These are phyloP conservation scores for Verticillium nonalfalfae DNA, from an alignment of 2,329 filamentous ascomycete species.

Conservation along the genomic window DNA sequence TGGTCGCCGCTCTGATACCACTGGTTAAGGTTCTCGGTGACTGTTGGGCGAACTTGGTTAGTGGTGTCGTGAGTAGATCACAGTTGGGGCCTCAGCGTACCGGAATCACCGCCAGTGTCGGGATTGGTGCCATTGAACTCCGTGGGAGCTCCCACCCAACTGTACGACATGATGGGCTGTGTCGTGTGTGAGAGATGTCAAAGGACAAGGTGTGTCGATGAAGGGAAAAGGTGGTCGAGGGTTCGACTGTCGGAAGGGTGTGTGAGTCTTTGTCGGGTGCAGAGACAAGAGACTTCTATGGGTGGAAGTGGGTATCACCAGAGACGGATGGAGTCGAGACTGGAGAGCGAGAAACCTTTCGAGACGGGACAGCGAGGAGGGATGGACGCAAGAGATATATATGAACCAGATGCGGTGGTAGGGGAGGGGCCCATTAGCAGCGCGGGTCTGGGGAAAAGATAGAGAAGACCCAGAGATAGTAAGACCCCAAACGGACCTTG, in stretches of 20 bases:
- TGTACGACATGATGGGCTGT: slow-evolving; percentile 47
- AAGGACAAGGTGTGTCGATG: background rate
- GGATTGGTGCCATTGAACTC: slow-evolving; percentile 59
- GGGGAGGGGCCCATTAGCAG: background rate
- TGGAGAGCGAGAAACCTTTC: background rate
- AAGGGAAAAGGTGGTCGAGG: background rate
- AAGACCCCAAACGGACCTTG: background rate
- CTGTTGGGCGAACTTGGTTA: slow-evolving; percentile 35
- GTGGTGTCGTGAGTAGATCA: background rate
- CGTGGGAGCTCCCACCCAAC: slow-evolving; percentile 50
- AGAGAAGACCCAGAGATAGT: background rate
- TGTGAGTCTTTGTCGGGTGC: background rate
- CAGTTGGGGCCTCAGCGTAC: slow-evolving; percentile 43
- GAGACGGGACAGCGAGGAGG: background rate
- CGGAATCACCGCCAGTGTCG: slow-evolving; percentile 67
- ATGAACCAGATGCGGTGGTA: slow-evolving; percentile 1
- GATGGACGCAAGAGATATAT: slow-evolving; percentile 2
- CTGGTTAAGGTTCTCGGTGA: slow-evolving; percentile 84
- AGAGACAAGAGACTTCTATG: background rate
- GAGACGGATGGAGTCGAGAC: background rate
- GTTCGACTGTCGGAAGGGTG: background rate
- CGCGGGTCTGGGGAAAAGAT: background rate
- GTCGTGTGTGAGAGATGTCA: background rate
- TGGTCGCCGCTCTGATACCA: slow-evolving; percentile 90
- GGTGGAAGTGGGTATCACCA: background rate